Base-by-base conservation (phyloP, 495 filamentous ascomycete species). In the Aspergillus hancockii region DNA sequence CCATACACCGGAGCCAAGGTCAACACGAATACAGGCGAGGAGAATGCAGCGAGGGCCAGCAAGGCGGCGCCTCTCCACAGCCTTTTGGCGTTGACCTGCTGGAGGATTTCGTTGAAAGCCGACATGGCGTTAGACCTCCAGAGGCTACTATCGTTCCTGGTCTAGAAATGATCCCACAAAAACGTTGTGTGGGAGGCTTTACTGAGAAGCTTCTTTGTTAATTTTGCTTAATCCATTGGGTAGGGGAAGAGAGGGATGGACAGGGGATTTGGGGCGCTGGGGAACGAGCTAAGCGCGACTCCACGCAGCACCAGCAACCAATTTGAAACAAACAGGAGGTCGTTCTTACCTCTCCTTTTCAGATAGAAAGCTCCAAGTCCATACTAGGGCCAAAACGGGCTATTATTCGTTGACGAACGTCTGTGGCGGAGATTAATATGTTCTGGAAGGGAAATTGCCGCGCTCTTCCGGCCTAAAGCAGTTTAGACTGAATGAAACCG, bases 1-100 rank as follows among this genome's bases (percentile, higher is more conserved):
- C 93, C 93, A 75, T 95, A 98, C 21, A 93, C 88, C 3, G 93
- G 94, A 21, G 90, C 87, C 34, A 98, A 73, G 7, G 81, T 85
- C 60, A 91, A 75, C 63, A 88, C 80, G 23, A 91, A 94, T 54
- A 91, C 83, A 55, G 85, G 86, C 21, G 91, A 90, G 59, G 83
- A 88, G 47, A 88, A 68, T 1, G 90, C 92, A n/a, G 86, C 81
- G 46, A 94, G 81, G 22, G 82, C 59, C 59, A 95, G 79, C 51
- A 92, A 70, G 7, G 72, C 65, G 52, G 75, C 57, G 22, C 72
- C 79, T 46, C 65, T 65, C 19, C 60, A 59, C 43, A 75, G 62
- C 53, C 67, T 65, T 51, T 64, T 65, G 63, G 49, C 50, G 58
- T 76, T 71, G 57, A 64, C 61, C 38, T 63, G 67, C 60, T 61